Evolutionary conservation across 306 rosid genomes (phyloP), one percentile per base, ranked within the genome.

Genomic region (Quercus aquifolioides): DNA sequence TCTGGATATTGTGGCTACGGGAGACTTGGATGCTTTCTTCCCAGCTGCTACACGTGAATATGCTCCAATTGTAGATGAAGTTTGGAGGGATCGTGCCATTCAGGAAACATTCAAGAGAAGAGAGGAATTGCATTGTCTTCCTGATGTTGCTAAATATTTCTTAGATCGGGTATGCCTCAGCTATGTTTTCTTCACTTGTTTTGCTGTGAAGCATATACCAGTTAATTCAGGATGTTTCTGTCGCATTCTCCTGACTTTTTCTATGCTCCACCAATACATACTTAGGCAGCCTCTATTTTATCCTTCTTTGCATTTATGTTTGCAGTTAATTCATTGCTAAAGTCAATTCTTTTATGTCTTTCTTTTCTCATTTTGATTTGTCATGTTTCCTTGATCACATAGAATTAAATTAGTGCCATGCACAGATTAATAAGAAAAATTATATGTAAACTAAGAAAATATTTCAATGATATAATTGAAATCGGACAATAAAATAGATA

Each of bases 11-110:
- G 90, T 93, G 93, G 93, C 98, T 70, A 87, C 90, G 31, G 97
- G 98, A 72, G 97, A 93, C 82, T 86, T 93, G 89, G 98, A 90
- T 78, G 89, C 94, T 76, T 91, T 90, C 89, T 93, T 93, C 74
- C 97, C 97, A 76, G 98, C 98, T 79, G 98, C 98, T 54, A 93
- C 98, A 28, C 98, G 98, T 74, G 98, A 93, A 80, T 93, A 93
- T 88, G 97, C 98, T 80, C 98, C 93, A 75, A 88, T 88, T 83
- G 98, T 90, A 25, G 91, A 91, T 59, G 98, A 93, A 82, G 80
- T 91, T 46, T 93, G 98, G 98, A 91, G 85, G 81, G 98, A 93
- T 86, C 74, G 89, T 71, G 91, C 98, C 76, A 89, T 91, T 78
- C 98, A 93, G 87, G 98, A 90, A 87, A 90, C 97, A 54, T 91